Percentiles rank a stretch among this genome's conserved stretches.
Conservation (phyloP, 179 eudicot species). For the Spergularia azorica region DNA sequence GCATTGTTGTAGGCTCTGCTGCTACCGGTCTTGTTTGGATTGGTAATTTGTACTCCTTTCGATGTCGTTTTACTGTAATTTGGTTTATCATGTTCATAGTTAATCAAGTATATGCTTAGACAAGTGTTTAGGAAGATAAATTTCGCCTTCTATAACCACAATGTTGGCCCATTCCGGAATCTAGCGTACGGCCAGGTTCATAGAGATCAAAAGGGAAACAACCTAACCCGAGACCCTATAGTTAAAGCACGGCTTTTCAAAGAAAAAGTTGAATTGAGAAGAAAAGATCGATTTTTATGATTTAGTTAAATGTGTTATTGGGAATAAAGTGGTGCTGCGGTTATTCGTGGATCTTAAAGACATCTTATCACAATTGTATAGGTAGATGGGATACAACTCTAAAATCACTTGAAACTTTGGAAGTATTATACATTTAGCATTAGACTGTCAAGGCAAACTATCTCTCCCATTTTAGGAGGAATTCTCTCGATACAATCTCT, state of each 20-base stretch:
- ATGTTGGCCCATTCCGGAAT: neutral
- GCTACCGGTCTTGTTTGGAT: conserved; percentile 32
- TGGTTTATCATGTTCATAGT: neutral
- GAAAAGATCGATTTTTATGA: neutral
- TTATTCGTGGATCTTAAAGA: neutral
- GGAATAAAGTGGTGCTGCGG: neutral
- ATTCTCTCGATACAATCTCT: too few relatives aligned
- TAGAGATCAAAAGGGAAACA: neutral
- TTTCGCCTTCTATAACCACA: too few relatives aligned
- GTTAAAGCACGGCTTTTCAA: neutral
- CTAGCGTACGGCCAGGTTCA: neutral
- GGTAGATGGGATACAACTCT: neutral
- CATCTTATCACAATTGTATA: neutral
- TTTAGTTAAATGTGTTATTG: neutral
- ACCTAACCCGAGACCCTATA: neutral
- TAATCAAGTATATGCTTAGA: neutral
- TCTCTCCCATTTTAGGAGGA: too few relatives aligned
- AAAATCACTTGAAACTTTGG: neutral
- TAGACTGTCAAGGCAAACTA: neutral
- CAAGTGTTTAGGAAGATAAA: neutral
- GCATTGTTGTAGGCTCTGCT: conserved; percentile 28
- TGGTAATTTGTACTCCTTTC: conserved; percentile 25
- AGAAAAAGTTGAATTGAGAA: conserved; percentile 1
- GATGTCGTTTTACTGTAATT: neutral
- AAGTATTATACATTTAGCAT: neutral